Base-by-base conservation (phyloP, 495 filamentous ascomycete genomes). In the Ramalina peruviana region DNA sequence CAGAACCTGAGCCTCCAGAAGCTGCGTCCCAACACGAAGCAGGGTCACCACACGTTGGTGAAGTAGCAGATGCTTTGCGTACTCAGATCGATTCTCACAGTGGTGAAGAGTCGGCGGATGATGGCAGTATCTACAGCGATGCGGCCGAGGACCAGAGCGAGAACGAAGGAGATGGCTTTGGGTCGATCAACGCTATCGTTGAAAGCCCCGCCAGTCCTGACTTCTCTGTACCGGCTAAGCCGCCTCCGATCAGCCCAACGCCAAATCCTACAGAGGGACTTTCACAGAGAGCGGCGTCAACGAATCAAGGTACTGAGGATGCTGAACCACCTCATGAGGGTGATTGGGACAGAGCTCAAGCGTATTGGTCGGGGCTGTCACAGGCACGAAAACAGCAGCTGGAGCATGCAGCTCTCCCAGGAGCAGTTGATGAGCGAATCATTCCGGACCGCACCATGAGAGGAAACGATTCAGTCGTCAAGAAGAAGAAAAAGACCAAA, bases 101-200 rank as follows among this genome's bases (percentile, higher is more conserved):
- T 26, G 59, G 58, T 19, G 65, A 68, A 37, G 64, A 63, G 6
- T 71, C 71, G 41, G 71, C 70, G 26, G 77, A 79, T n/a, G 68
- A 70, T 23, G 68, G 72, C 27, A 90, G 84, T 62, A 73, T 90
- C 43, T 95, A 90, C 63, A 92, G 85, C 58, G 88, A 95, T 71
- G 88, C 88, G 3, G 81, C 81, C 39, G 88, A 94, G 59, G 83
- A 87, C 48, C 65, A 84, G 2, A 71, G 74, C 0, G 79, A 89
- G 25, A 45, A 71, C 15, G 81, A 84, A 38, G 81, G 80, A 5
- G 79, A 81, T 54, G 85, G 83, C 0, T 94, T 88, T 63, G 74
- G 82, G 43, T 93, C 86, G 12, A 78, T 95, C 41, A 78, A 94
- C 65, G 88, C 88, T 25, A 81, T 94, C 40, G 72, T 93, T 2